These are phyloP conservation scores for Mycena albidolilacea DNA, from an alignment of 768 basidiomycete species.

Conservation along the genomic window DNA sequence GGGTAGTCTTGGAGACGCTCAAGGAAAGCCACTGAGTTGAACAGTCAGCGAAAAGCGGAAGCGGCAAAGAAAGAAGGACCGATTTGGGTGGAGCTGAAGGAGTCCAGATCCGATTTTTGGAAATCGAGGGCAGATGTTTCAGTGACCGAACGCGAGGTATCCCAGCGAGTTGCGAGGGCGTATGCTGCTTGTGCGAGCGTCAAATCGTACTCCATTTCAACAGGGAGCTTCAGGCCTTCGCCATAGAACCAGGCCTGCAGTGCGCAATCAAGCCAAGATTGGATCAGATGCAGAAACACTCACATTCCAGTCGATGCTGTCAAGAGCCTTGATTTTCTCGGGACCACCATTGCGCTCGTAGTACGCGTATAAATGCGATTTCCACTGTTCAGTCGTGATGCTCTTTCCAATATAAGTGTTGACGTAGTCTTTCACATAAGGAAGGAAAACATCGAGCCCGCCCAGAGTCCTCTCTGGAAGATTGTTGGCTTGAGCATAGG, in stretches of 20 bases:
- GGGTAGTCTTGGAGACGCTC: slow-evolving; percentile 79
- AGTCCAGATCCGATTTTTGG: slow-evolving; percentile 68
- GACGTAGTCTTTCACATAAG: slow-evolving; percentile 89
- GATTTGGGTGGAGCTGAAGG: slow-evolving; percentile 84
- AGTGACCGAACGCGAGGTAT: slow-evolving; percentile 69
- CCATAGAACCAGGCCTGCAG: slow-evolving; percentile 86
- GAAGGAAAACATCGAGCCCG: slow-evolving; percentile 87
- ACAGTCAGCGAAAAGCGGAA: slow-evolving; percentile 3
- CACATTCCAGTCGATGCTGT: slow-evolving; percentile 86
- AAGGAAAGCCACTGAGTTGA: slow-evolving; percentile 80
- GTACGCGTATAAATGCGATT: slow-evolving; percentile 81
- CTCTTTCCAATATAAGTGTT: slow-evolving; percentile 85
- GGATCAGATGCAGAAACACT: slow-evolving; percentile 41
- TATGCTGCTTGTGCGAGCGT: slow-evolving; percentile 80
- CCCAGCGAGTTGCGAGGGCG: slow-evolving; percentile 82
- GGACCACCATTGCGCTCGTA: slow-evolving; percentile 70
- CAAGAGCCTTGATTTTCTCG: slow-evolving; percentile 75
- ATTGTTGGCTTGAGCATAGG: not conserved
- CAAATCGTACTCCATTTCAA: slow-evolving; percentile 81
- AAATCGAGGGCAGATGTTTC: slow-evolving; percentile 63
- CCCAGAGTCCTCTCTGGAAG: slow-evolving; percentile 76
- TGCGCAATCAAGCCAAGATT: not conserved
- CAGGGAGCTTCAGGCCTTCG: slow-evolving; percentile 81
- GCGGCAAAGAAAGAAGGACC: slow-evolving; percentile 56
- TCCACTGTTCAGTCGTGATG: slow-evolving; percentile 90